These are phyloP conservation scores for Aaosphaeria arxii DNA, from an alignment of 2,329 filamentous ascomycete species.

Conservation along the genomic window DNA sequence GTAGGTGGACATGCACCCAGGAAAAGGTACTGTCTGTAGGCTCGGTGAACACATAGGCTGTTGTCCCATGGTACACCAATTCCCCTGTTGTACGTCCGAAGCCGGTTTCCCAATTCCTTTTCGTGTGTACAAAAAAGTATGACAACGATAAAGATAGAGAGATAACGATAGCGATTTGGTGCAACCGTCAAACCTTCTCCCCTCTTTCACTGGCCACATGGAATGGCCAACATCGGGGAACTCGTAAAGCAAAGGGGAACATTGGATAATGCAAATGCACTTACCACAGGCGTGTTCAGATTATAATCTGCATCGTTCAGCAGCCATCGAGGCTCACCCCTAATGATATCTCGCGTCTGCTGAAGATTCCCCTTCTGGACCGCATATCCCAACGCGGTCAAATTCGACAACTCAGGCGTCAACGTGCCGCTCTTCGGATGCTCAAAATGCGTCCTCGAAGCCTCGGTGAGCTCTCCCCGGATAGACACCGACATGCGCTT, in stretches of 20 bases:
- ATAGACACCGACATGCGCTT: slow-evolving; percentile 71
- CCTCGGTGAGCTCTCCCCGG: slow-evolving; percentile 82
- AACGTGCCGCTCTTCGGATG: slow-evolving; percentile 62
- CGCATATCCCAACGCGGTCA: slow-evolving; percentile 76
- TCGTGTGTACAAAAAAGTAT: too few relatives aligned
- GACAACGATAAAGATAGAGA: too few relatives aligned
- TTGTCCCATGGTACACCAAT: too few relatives aligned
- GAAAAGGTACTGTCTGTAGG: too few relatives aligned
- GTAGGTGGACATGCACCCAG: too few relatives aligned
- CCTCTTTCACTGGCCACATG: too few relatives aligned
- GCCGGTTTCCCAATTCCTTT: too few relatives aligned
- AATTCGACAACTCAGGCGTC: slow-evolving; percentile 59
- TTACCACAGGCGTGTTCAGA: slow-evolving; percentile 65
- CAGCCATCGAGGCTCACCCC: slow-evolving; percentile 63
- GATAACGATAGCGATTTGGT: too few relatives aligned
- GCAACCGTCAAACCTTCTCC: too few relatives aligned
- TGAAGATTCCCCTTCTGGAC: slow-evolving; percentile 69
- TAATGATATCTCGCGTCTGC: slow-evolving; percentile 65
- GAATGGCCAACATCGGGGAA: too few relatives aligned
- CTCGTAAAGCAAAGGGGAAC: not conserved
- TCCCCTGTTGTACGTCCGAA: too few relatives aligned
- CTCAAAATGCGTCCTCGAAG: slow-evolving; percentile 68
- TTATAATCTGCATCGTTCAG: slow-evolving; percentile 77
- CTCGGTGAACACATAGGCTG: too few relatives aligned
- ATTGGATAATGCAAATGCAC: slow-evolving; percentile 16